Evolutionary conservation across 2,329 filamentous ascomycete species (phyloP), one percentile per base, ranked within the genome.

Genomic region (Decorospora gaudefroyi): DNA sequence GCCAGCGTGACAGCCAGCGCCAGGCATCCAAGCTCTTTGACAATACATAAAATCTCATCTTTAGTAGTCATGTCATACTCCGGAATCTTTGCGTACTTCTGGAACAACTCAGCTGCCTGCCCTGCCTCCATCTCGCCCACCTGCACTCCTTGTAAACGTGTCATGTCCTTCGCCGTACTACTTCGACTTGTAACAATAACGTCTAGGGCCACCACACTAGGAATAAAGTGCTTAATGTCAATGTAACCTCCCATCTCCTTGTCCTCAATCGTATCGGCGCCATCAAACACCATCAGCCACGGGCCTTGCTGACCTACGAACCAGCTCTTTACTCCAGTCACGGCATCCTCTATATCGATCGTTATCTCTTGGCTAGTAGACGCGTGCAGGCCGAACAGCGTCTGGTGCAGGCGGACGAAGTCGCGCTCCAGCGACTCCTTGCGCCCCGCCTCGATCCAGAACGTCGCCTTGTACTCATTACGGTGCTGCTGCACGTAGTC

Each of bases 371-470:
- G 16, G 21, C 41, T 17, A 32, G 17, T 27, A 29, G 12, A 15
- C 17, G 38, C 15, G 13, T 33, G 11, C 17, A 49, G 11, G 4
- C 27, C 37, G 32, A 46, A 54, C 16, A 61, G 43, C 15, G 35
- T 31, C 23, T 47, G 46, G 34, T 59, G 54, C n/a, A 61, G 19
- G 26, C 41, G 35, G 11, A 55, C 19, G 35, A 51, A 52, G 49
- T 59, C 57, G 21, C 55, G 51, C 45, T 60, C 55, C 8, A 58
- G 34, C 26, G 55, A 46, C 34, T 55, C 52, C n/a, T 54, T 55
- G 23, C 42, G 42, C 3, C 54, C 49, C 10, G 57, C 53, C 38
- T 61, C 53, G 8, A 62, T 46, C 57, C 56, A 60, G 39, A 61
- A 58, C 2, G 37, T 49, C 5, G 56, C 49, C 10, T 38, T 46